Percentiles rank a stretch among this genome's conserved stretches.
These are phyloP conservation scores for Hypoxylon sp. DNA, from an alignment of 2,329 filamentous ascomycete species.

Conservation along the genomic window DNA sequence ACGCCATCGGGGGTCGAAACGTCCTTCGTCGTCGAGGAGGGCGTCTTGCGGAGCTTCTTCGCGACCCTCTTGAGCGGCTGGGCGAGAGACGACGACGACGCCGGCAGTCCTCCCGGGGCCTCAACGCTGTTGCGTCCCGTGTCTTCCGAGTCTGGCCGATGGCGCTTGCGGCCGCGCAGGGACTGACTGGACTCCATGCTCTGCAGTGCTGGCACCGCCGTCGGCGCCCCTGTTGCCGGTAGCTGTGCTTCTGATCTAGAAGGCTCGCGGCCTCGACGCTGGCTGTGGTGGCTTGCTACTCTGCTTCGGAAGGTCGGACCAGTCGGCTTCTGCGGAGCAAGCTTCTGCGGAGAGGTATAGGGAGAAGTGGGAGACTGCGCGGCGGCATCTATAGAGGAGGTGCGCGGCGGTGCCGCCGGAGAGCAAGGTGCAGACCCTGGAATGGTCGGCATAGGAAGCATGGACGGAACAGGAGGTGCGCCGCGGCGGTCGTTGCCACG, in stretches of 20 bases:
- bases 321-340: constrained; percentile 26
- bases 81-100: constrained; percentile 39
- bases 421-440: constrained; percentile 37
- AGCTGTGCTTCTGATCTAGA: not conserved
- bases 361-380: not conserved
- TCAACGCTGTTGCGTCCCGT: constrained; percentile 43
- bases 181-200: constrained; percentile 41
- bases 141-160: constrained; percentile 54
- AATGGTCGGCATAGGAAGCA: constrained; percentile 40
- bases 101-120: constrained; percentile 20
- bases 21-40: constrained; percentile 33
- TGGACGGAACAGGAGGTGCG: constrained; percentile 14
- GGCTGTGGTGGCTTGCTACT: constrained; percentile 14
- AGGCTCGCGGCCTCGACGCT: constrained; percentile 6
- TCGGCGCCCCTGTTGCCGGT: constrained; percentile 5
- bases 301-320: constrained; percentile 12
- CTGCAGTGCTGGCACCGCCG: constrained; percentile 21
- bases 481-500: constrained; percentile 21
- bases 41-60: constrained; percentile 67
- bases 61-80: constrained; percentile 54
- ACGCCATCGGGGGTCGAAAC: constrained; percentile 33
- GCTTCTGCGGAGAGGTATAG: constrained; percentile 15
- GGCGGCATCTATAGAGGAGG: constrained; percentile 38
- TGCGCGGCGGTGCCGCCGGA: constrained; percentile 39
- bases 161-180: constrained; percentile 64